Evolutionary conservation across 768 basidiomycete genomes (phyloP), one percentile per base, ranked within the genome.

Genomic region (Gyrodon lividus): DNA sequence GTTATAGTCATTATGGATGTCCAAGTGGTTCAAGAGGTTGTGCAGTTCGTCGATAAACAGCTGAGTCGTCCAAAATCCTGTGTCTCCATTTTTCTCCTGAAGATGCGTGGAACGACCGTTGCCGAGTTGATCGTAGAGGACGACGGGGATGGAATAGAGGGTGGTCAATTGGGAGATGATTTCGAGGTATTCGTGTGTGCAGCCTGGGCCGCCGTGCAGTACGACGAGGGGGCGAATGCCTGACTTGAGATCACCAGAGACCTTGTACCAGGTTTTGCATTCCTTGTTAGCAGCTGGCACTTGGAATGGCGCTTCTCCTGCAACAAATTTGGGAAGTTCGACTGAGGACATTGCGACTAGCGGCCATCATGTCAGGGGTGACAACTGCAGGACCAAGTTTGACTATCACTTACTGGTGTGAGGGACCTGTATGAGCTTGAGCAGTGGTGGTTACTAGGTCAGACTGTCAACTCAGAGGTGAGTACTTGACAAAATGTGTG

Each of bases 111-210:
- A 83, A 22, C 65, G 64, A n/a, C 80, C 80, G 49, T 65, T 73
- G 7, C 81, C 82, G 40, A 84, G 51, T 58, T 83, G 82, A 59
- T 81, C 79, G 64, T 83, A 83, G 41, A 81, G 58, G 35, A 84
- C 58, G 57, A 83, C 70, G 10, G 80, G 79, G 41, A 77, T 78
- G 26, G 55, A 42, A 48, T 68, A 58, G 9, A 62, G 56, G 5
- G 52, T 50, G 22, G 72, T 68, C 41, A 81, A 68, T 40, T 76
- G 73, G 34, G 70, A 61, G 54, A 77, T 56, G 33, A 69, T 53
- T 33, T 71, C 64, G 16, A 80, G 61, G 59, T 77, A 77, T 37
- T 70, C 61, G 50, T 75, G 74, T n/a, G 69, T 59, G 4, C 68
- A 55, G 2, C 82, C 80, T 12, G 81, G 81, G 7, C 81, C 82